Conservation (phyloP, 371 early-diverging fungal genomes). For the Mucor saturninus region DNA sequence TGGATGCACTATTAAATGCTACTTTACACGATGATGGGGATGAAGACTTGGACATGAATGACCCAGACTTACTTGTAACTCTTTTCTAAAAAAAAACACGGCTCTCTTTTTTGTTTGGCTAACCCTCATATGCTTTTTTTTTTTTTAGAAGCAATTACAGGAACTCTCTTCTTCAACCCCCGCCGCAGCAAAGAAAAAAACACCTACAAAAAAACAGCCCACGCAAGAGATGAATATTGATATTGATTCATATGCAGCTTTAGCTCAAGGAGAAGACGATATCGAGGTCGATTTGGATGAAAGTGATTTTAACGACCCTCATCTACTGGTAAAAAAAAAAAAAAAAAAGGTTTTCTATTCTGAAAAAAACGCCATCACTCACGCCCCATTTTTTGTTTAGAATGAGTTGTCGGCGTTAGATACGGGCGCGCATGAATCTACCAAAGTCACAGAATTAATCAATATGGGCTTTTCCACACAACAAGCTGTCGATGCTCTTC, state of each 20-base stretch:
- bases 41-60: conserved; percentile 44
- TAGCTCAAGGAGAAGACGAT: conserved; percentile 44
- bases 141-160: conserved; percentile 44
- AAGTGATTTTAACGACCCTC: conserved; percentile 44
- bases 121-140: background rate
- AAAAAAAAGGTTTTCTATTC: background rate
- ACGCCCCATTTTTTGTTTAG: conserved; percentile 12
- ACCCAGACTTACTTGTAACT: conserved; percentile 55
- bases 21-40: conserved; percentile 35
- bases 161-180: conserved; percentile 25
- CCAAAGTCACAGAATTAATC: conserved; percentile 15
- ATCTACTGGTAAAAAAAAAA: conserved; percentile 38
- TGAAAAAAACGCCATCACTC: background rate
- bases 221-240: conserved; percentile 32
- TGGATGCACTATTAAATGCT: conserved; percentile 23
- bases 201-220: conserved; percentile 10
- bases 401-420: conserved; percentile 31
- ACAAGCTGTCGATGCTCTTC: conserved; percentile 35
- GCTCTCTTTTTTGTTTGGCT: background rate
- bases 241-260: conserved; percentile 42
- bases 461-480: conserved; percentile 40
- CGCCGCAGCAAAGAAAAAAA: conserved; percentile 3
- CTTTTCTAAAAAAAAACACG: background rate
- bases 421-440: conserved; percentile 3
- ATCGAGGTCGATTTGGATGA: conserved; percentile 48